These are phyloP conservation scores for Urtica urens DNA, from an alignment of 306 rosid genomes.

Conservation along the genomic window DNA sequence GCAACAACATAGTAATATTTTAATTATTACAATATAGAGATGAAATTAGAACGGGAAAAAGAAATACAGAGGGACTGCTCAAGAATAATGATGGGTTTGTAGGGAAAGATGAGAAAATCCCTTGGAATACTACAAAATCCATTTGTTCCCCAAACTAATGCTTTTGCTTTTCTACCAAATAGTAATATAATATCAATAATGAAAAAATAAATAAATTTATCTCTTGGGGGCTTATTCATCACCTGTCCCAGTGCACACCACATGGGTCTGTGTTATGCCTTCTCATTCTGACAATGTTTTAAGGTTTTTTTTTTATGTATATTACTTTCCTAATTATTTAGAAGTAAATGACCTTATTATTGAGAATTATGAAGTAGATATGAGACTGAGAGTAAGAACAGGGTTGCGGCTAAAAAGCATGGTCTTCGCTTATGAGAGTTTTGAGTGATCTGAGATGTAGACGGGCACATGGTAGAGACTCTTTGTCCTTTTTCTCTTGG, in stretches of 20 bases:
- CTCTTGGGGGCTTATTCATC: constrained; percentile 29
- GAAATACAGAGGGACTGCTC: constrained; percentile 20
- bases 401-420: constrained; percentile 26
- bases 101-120: constrained; percentile 66
- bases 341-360: no score
- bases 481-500: constrained; percentile 62
- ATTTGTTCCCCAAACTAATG: constrained; percentile 43
- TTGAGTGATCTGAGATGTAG: constrained; percentile 22
- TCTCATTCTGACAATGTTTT: constrained; percentile 29
- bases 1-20: constrained; percentile 10
- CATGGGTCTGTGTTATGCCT: constrained; percentile 41
- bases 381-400: constrained; percentile 4
- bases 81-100: constrained; percentile 61
- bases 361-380: not conserved
- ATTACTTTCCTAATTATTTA: not conserved
- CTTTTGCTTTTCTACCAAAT: constrained; percentile 31
- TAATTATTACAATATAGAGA: constrained; percentile 12
- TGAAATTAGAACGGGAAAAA: constrained; percentile 5
- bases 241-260: constrained; percentile 56
- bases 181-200: not conserved
- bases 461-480: constrained; percentile 41
- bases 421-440: constrained; percentile 23
- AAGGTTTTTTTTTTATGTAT: constrained; percentile 25
- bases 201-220: not conserved
- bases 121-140: constrained; percentile 95